Percentiles rank a stretch among this genome's conserved stretches.
Conservation (phyloP, 2,329 filamentous ascomycete species). For the Clarireedia sp. region DNA sequence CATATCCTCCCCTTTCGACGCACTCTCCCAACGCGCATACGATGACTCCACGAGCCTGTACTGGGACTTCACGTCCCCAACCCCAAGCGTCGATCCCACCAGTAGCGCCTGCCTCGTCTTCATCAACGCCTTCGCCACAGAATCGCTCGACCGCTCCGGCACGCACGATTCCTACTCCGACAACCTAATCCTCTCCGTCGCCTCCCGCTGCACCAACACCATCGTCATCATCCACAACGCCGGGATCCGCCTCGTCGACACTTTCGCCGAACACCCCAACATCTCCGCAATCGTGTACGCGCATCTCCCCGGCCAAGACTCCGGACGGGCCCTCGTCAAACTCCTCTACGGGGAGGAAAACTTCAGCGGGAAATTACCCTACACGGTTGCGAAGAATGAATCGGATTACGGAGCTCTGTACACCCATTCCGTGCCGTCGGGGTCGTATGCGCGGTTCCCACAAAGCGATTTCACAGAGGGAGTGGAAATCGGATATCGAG, state of each 20-base stretch:
- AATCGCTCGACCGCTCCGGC: constrained; percentile 57
- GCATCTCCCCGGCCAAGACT: constrained; percentile 53
- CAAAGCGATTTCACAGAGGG: constrained; percentile 42
- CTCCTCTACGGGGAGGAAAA: constrained; percentile 53
- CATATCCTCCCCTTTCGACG: constrained; percentile 47
- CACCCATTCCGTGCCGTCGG: constrained; percentile 36
- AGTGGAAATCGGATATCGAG: constrained; percentile 44
- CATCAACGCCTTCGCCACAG: constrained; percentile 61
- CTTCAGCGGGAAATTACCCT: constrained; percentile 46
- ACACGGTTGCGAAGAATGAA: constrained; percentile 53
- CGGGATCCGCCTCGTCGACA: constrained; percentile 50
- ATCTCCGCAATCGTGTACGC: constrained; percentile 54
- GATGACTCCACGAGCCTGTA: constrained; percentile 49
- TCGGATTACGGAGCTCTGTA: constrained; percentile 38
- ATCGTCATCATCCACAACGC: constrained; percentile 58
- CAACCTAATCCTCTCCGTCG: constrained; percentile 47
- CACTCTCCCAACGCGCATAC: constrained; percentile 42
- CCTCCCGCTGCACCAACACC: constrained; percentile 46
- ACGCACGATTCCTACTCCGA: constrained; percentile 55
- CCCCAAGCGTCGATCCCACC: constrained; percentile 38
- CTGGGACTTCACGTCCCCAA: constrained; percentile 39
- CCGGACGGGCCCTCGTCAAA: constrained; percentile 51
- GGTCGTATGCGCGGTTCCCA: constrained; percentile 41
- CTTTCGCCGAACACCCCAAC: constrained; percentile 50
- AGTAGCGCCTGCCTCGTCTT: constrained; percentile 62